Conservation (phyloP, 1,284 basidiomycete genomes). For the Rhodotorula sp. region DNA sequence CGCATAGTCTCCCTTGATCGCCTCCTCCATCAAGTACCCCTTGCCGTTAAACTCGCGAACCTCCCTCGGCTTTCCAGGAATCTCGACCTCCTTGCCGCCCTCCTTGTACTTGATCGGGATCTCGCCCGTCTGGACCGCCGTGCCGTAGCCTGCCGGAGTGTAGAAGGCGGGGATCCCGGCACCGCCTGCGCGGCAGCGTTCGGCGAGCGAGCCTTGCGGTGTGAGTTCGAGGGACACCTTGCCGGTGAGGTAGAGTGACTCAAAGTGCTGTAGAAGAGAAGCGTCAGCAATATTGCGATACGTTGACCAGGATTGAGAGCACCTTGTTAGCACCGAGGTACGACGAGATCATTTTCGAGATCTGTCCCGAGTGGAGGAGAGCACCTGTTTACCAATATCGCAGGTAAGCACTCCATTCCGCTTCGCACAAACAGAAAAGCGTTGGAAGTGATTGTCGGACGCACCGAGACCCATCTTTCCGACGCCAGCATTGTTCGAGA, state of each 20-base stretch:
- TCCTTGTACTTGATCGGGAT: constrained; percentile 50
- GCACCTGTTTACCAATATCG: constrained; percentile 58
- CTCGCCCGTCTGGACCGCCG: constrained; percentile 51
- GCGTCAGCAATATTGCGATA: neutral
- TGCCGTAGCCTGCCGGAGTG: constrained; percentile 75
- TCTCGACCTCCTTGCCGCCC: constrained; percentile 56
- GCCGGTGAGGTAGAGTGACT: constrained; percentile 70
- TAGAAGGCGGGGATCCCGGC: constrained; percentile 95
- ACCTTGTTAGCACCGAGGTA: constrained; percentile 47
- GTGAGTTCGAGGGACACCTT: constrained; percentile 81
- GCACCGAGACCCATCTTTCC: constrained; percentile 74
- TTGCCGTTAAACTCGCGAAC: constrained; percentile 74
- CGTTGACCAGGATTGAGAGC: neutral
- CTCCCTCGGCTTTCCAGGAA: constrained; percentile 62
- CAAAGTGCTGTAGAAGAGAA: constrained; percentile 48
- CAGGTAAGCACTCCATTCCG: neutral
- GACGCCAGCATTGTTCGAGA: constrained; percentile 87
- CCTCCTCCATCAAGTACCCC: constrained; percentile 81
- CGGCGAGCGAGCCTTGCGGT: constrained; percentile 86
- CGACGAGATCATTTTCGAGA: constrained; percentile 71
- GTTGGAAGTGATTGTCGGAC: constrained; percentile 40
- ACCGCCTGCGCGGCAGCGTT: constrained; percentile 85
- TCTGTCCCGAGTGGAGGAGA: constrained; percentile 71
- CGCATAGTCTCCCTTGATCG: constrained; percentile 69
- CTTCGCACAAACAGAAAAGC: too few species aligned